Percentiles rank a stretch among this genome's conserved stretches.
Conservation (phyloP, 163 green algal genomes). For the Scenedesmus sp. region DNA sequence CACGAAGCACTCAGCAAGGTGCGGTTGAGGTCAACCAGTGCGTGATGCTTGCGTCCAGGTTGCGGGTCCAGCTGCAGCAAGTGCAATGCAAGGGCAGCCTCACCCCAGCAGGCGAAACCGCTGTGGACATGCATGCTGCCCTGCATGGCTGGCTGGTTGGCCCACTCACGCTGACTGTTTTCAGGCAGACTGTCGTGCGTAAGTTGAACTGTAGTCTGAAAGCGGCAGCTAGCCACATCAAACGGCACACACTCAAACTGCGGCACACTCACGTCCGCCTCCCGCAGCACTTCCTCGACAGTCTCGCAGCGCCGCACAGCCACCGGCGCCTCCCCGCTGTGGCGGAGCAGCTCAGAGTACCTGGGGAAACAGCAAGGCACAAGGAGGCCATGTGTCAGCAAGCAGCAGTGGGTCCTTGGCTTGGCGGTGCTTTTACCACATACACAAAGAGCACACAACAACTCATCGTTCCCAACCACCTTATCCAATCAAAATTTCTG, state of each 20-base stretch:
- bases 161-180: too few relatives aligned
- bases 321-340: conserved; percentile 82
- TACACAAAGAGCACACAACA: conserved; percentile 77
- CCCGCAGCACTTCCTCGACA: conserved; percentile 93
- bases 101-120: too few relatives aligned
- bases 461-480: too few relatives aligned
- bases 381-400: background rate
- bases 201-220: too few relatives aligned
- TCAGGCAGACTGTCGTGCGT: too few relatives aligned
- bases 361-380: background rate
- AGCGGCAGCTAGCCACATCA: background rate
- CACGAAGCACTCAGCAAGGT: too few relatives aligned
- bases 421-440: conserved; percentile 77
- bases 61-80: too few relatives aligned
- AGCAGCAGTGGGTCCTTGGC: background rate
- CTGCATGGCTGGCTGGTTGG: too few relatives aligned
- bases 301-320: conserved; percentile 81
- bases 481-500: background rate
- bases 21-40: too few relatives aligned
- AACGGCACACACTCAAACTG: background rate
- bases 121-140: background rate
- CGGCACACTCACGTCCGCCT: conserved; percentile 81
- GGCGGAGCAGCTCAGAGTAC: conserved; percentile 85
- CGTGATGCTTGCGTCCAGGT: too few relatives aligned
- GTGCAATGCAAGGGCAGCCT: too few relatives aligned